Evolutionary conservation across 169 alveolate species (phyloP), one percentile per base, ranked within the genome.

Genomic region (Plasmodium gallinaceum): DNA sequence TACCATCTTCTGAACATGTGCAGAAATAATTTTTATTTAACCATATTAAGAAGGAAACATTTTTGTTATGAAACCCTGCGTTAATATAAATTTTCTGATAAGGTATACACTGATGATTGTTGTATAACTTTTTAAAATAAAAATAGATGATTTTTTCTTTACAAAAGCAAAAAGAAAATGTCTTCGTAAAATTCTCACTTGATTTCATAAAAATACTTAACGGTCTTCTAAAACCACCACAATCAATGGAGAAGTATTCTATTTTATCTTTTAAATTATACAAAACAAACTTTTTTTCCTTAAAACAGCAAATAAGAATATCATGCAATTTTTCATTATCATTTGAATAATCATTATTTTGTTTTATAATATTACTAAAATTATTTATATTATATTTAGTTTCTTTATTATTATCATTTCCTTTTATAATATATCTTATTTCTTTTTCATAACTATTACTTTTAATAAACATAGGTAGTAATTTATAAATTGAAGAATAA

Each of bases 171-270:
- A 83, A 69, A 3, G 91, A 83, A 69, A 83, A 66, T 20, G 70
- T 73, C 52, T 52, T 68, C 1, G 42, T 54, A 1, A 42, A n/a
- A 69, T 46, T n/a, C 7, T 22, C 16, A 2, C 45, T 12, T 54
- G 43, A n/a, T 39, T 69, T 83, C 72, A 73, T 83, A 57, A 37
- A 70, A 45, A 83, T 70, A 61, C 86, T 83, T 20, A 83, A 39
- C 7, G 91, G 91, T 43, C 91, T 71, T 43, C 91, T 83, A 73
- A 83, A 83, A 7, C 91, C 91, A 24, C 91, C 91, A 58, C 91
- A 83, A 7, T 83, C 74, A 10, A 83, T 42, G 39, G 91, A 83
- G n/a, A 83, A 20, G 60, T 83, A 83, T 61, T 83, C 91, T 2
- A 58, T 51, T 57, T 83, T 68, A 52, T 83, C 68, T 69, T 57